phyloP scores from a whole-genome alignment of 371 early-diverging fungal genomes.

The Apophysomyces trapeziformis region DNA sequence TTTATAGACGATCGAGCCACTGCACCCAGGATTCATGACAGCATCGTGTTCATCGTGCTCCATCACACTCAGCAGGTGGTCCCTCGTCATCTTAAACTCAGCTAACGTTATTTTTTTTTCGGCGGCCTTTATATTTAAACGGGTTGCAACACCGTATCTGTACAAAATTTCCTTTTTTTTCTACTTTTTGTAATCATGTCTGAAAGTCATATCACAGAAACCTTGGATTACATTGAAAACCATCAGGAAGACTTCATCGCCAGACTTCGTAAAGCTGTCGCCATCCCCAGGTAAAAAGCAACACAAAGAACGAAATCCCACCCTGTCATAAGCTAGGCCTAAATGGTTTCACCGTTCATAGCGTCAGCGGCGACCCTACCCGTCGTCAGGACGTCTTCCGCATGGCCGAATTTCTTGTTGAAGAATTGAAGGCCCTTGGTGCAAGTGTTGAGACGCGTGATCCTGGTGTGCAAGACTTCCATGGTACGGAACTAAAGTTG shows the following conservation, averaged over 20 bases:
- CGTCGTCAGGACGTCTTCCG: conserved; percentile 86
- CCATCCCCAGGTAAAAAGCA: conserved; percentile 80
- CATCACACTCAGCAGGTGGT: no score
- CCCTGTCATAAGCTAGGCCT: not conserved
- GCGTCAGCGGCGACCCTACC: conserved; percentile 81
- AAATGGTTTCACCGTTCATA: conserved; percentile 28
- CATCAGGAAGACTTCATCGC: conserved; percentile 83
- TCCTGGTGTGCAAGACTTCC: conserved; percentile 85
- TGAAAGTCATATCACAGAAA: conserved; percentile 35
- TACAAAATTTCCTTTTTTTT: conserved; percentile 20
- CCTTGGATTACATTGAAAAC: conserved; percentile 80
- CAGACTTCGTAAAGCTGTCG: conserved; percentile 88
- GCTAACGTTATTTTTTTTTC: no score
- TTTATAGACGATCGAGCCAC: no score
- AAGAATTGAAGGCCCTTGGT: conserved; percentile 78
- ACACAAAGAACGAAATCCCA: conserved; percentile 1
- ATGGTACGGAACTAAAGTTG: conserved; percentile 77
- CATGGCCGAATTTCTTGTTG: conserved; percentile 90
- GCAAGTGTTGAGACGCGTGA: conserved; percentile 70
- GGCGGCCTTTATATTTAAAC: not conserved
- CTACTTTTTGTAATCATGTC: conserved; percentile 10
- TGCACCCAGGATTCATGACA: no score
- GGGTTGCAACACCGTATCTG: not conserved
- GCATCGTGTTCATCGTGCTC: no score
- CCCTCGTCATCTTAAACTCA: no score